These are phyloP conservation scores for Sphaerulina populicola DNA, from an alignment of 2,329 filamentous ascomycete species.

Conservation along the genomic window DNA sequence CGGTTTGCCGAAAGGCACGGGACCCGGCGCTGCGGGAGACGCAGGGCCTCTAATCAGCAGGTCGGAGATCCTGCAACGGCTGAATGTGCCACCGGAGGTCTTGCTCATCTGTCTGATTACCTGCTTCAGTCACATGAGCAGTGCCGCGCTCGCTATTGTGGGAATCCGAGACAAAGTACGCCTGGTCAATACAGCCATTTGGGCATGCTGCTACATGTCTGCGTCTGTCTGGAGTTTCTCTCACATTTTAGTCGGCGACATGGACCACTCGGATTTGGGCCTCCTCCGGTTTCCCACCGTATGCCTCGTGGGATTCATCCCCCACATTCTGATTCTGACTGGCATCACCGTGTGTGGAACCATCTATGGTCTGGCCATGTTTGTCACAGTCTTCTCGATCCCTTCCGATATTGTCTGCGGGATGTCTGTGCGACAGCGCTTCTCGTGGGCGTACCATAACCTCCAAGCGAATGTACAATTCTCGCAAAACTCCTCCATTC, in stretches of 20 bases:
- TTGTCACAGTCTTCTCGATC: slow-evolving; percentile 63
- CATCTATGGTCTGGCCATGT: slow-evolving; percentile 70
- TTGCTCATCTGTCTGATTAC: slow-evolving; percentile 82
- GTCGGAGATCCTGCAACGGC: slow-evolving; percentile 56
- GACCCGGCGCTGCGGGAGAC: slow-evolving; percentile 22
- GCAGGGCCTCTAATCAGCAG: slow-evolving; percentile 25
- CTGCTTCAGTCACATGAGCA: slow-evolving; percentile 77
- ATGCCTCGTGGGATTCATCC: slow-evolving; percentile 89
- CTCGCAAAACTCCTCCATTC: slow-evolving; percentile 55
- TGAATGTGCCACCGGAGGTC: slow-evolving; percentile 85
- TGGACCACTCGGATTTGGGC: slow-evolving; percentile 57
- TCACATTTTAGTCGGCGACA: slow-evolving; percentile 33
- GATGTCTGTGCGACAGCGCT: slow-evolving; percentile 49
- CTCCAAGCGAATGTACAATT: slow-evolving; percentile 87
- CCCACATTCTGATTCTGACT: slow-evolving; percentile 75
- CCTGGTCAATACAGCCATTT: slow-evolving; percentile 79
- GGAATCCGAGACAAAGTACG: slow-evolving; percentile 70
- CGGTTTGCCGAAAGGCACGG: slow-evolving; percentile 39
- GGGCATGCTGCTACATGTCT: slow-evolving; percentile 82
- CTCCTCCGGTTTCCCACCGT: slow-evolving; percentile 85
- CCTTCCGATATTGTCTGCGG: slow-evolving; percentile 44
- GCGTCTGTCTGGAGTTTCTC: slow-evolving; percentile 71
- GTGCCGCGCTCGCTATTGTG: slow-evolving; percentile 71
- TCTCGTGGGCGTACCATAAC: slow-evolving; percentile 68
- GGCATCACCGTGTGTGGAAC: slow-evolving; percentile 67